Base-by-base conservation (phyloP, 2,329 filamentous ascomycete species). In the Fusarium hainanense region DNA sequence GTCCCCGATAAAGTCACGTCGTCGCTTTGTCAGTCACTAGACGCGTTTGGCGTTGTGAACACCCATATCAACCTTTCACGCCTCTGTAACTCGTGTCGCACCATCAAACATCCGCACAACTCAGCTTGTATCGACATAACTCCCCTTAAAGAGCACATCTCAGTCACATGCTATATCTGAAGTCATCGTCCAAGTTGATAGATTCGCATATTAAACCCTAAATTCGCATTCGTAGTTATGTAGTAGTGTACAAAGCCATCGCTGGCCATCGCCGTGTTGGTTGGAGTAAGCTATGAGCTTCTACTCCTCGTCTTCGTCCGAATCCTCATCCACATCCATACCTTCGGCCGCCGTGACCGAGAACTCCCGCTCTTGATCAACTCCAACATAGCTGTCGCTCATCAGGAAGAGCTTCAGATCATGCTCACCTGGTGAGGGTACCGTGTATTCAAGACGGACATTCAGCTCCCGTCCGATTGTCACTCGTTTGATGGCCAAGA, bases 311-410 rank as follows among this genome's bases (percentile, higher is more conserved):
- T 79, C 79, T 47, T 80, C 77, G 37, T 91, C 90, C 27, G 92
- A 91, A 13, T 93, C 92, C 1, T 94, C 93, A 48, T 93, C 94
- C 76, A 98, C 93, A 60, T 98, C 96, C 93, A 96, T 97, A 7
- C 93, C 93, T 80, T 99, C 96, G 3, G 91, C 93, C 28, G 92
- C 96, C 55, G 88, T 90, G 46, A 99, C 90, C 59, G 88, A 90
- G 79, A 99, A 98, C 7, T 89, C 89, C 57, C 94, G 93, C 77
- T 97, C 97, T 82, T 99, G 96, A 82, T 99, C 97, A 55, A 99
- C 94, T 27, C 96, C 96, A 37, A 98, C 88, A 79, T 99, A 99
- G 79, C 93, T 95, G 82, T 99, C 96, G 79, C 94, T 96, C 92
- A 99, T 98, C 78, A 99, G 84, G 82, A 93, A 97, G 69, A 98